phyloP scores from a whole-genome alignment of 805 yeast species.

The Huiozyma naganishii region DNA sequence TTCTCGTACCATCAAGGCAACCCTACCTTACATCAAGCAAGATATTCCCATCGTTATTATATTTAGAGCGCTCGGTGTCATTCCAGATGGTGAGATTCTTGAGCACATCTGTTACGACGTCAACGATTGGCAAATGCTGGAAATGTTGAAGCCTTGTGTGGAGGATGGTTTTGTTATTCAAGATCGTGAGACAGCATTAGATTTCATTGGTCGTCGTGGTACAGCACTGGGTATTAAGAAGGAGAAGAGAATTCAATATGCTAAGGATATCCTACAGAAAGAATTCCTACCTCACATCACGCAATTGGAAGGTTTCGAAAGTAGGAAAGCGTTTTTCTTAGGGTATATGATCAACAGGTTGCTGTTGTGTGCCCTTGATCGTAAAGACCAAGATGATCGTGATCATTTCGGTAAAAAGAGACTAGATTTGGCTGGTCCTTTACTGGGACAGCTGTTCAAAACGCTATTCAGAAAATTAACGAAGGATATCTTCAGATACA shows the following conservation, averaged over 20 bases:
- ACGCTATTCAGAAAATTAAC: slow-evolving; percentile 88
- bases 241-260: slow-evolving; percentile 97
- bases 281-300: slow-evolving; percentile 96
- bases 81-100: slow-evolving; percentile 96
- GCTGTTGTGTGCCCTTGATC: slow-evolving; percentile 87
- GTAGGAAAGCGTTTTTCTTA: slow-evolving; percentile 91
- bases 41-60: slow-evolving; percentile 96
- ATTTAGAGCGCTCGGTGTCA: slow-evolving; percentile 95
- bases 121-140: slow-evolving; percentile 98
- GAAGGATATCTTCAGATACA: slow-evolving; percentile 92
- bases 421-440: slow-evolving; percentile 96
- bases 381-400: slow-evolving; percentile 98
- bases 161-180: slow-evolving; percentile 98
- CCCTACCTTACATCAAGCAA: slow-evolving; percentile 90
- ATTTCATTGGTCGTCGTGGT: slow-evolving; percentile 97
- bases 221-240: slow-evolving; percentile 92
- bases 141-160: slow-evolving; percentile 96
- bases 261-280: slow-evolving; percentile 90
- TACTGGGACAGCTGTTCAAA: slow-evolving; percentile 90
- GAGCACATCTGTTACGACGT: slow-evolving; percentile 98
- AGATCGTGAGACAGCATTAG: slow-evolving; percentile 95
- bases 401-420: slow-evolving; percentile 99
- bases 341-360: slow-evolving; percentile 97
- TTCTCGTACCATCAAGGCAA: slow-evolving; percentile 85
- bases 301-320: slow-evolving; percentile 92